Conservation (phyloP, 805 yeast species). For the Candida corydali region DNA sequence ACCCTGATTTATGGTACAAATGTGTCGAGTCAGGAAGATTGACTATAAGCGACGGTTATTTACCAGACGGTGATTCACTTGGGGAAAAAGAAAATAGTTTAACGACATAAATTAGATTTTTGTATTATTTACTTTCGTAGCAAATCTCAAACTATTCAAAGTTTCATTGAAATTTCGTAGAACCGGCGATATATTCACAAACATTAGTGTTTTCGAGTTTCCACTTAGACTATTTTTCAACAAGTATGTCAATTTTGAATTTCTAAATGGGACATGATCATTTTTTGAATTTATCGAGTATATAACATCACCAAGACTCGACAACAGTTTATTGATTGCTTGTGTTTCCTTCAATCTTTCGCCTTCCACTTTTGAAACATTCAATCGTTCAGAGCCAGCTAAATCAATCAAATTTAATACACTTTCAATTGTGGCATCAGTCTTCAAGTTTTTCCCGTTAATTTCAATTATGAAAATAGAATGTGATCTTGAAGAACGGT, state of each 20-base stretch:
- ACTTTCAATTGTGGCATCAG: conserved; percentile 51
- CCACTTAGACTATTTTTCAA: conserved; percentile 83
- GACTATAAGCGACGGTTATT: conserved; percentile 23
- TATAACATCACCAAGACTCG: conserved; percentile 88
- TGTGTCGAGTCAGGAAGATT: conserved; percentile 21
- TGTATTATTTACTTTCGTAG: conserved; percentile 72
- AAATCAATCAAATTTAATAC: conserved; percentile 78
- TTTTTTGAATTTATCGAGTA: conserved; percentile 50
- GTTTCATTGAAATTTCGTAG: conserved; percentile 66
- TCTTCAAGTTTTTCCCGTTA: conserved; percentile 46
- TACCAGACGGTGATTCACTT: conserved; percentile 26
- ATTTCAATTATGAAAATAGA: conserved; percentile 68
- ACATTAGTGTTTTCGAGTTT: conserved; percentile 85
- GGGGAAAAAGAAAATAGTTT: conserved; percentile 11
- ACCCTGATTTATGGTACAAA: conserved; percentile 26
- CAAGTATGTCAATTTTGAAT: conserved; percentile 75
- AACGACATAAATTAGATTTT: conserved; percentile 12
- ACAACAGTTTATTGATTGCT: conserved; percentile 81
- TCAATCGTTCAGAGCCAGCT: conserved; percentile 90
- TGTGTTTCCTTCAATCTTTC: conserved; percentile 82
- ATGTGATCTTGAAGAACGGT: conserved; percentile 88
- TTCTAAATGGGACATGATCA: conserved; percentile 62
- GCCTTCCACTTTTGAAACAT: conserved; percentile 73
- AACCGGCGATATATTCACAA: conserved; percentile 80
- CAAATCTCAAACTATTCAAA: conserved; percentile 81